Conservation (phyloP, 2,329 filamentous ascomycete genomes). For the Helotiales sp. region DNA sequence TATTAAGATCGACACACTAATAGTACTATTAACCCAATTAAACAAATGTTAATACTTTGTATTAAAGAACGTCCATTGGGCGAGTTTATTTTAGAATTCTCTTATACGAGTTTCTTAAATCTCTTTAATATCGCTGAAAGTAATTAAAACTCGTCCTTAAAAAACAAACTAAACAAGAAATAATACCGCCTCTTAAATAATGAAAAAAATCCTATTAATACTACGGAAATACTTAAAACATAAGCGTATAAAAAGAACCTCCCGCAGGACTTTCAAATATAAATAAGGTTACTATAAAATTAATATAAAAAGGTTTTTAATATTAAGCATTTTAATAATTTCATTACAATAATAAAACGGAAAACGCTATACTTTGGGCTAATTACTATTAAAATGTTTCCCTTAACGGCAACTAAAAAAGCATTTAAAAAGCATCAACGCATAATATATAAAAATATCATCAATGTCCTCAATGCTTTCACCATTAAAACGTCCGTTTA, state of each 20-base stretch:
- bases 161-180: not conserved
- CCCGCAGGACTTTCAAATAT: too few species aligned
- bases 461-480: not conserved
- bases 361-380: not conserved
- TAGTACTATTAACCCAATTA: too few species aligned
- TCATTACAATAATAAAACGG: not conserved
- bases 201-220: not conserved
- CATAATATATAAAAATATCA: not conserved
- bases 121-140: too few species aligned
- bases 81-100: too few species aligned
- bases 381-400: not conserved
- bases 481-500: not conserved
- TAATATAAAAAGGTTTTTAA: not conserved
- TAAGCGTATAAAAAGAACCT: too few species aligned
- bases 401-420: not conserved
- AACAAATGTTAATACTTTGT: too few species aligned
- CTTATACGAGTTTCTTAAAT: too few species aligned
- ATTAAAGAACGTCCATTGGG: too few species aligned
- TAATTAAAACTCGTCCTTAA: not conserved
- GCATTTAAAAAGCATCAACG: not conserved
- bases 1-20: too few species aligned
- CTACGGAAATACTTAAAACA: not conserved
- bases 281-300: not conserved
- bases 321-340: not conserved
- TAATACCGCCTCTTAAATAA: not conserved